Evolutionary conservation across 148 eudicot genomes (phyloP), one percentile per base, ranked within the genome.

Genomic region (Rhododendron ferrugineum): DNA sequence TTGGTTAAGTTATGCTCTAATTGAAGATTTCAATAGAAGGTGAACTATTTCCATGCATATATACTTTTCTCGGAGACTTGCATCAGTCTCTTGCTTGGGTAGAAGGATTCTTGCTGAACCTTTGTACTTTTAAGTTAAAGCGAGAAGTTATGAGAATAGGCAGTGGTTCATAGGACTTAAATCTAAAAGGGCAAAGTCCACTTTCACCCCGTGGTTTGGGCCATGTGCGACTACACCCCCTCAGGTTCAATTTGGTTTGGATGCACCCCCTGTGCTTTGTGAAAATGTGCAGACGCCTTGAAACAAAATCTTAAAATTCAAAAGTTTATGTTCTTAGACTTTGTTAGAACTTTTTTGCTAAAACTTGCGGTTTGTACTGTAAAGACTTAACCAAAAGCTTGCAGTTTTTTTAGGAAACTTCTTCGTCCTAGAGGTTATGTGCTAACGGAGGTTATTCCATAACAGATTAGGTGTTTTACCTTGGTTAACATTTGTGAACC

Each of bases 381-480:
- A 80, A 7, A 20, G 75, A 70, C 75, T 54, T 54, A 13, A 79
- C 82, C 82, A 79, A 50, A 79, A 79, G 40, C 47, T 44, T 46
- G 56, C 22, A 23, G 22, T 11, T 11, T 7, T n/a, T 11, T n/a
- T 78, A 15, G 40, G 3, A 49, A 50, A 49, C 34, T 44, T 79
- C 2, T 28, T 30, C 42, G 16, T 79, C 26, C 42, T 80, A 18
- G 9, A 30, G 26, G 64, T 28, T 50, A 80, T 8, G 34, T 30
- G 14, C 42, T 3, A 30, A 54, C 9, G 1, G 22, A 28, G 26
- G 37, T 26, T 30, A 40, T 15, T 50, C 23, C 0, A 52, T 20
- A 30, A 15, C 26, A 23, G 37, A 32, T 80, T 58, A 5, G 40
- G 32, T 18, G 34, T 79, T 49, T 49, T 79, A 79, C 14, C n/a